A percentile compares a stretch with the other conserved stretches of the same genome.
Evolutionary conservation across 306 rosid species (phyloP).

Genomic region (Pterocarpus macrocarpus): DNA sequence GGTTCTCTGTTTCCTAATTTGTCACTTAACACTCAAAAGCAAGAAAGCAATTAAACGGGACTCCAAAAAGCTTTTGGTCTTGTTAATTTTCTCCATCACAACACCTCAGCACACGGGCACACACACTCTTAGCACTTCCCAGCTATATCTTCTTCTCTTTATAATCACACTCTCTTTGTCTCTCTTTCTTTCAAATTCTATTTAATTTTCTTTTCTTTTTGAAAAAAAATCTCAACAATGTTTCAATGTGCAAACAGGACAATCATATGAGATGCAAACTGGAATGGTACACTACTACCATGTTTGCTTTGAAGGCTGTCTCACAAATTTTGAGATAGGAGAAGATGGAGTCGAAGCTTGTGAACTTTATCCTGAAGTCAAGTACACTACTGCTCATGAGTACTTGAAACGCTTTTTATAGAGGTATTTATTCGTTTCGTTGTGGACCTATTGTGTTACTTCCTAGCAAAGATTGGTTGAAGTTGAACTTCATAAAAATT

Average conservation of each 20-base stretch:
- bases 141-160: no score
- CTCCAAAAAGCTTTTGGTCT: not conserved
- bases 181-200: not conserved
- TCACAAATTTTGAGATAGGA: constrained; percentile 71
- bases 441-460: not conserved
- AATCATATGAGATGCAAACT: constrained; percentile 60
- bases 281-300: constrained; percentile 70
- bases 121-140: no score
- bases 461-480: not conserved
- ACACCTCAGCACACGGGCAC: no score
- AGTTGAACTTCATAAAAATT: no score
- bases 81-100: no score
- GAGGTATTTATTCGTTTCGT: no score
- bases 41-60: not conserved
- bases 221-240: not conserved
- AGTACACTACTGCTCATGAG: constrained; percentile 55
- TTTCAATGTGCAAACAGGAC: constrained; percentile 37
- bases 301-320: constrained; percentile 70
- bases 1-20: not conserved
- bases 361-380: constrained; percentile 61
- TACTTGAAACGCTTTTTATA: constrained; percentile 60
- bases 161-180: not conserved
- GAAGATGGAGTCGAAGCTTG: constrained; percentile 64
- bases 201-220: not conserved
- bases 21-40: not conserved